Evolutionary conservation across 23 red algal species (phyloP).

Genomic region (Gracilaria caudata): DNA sequence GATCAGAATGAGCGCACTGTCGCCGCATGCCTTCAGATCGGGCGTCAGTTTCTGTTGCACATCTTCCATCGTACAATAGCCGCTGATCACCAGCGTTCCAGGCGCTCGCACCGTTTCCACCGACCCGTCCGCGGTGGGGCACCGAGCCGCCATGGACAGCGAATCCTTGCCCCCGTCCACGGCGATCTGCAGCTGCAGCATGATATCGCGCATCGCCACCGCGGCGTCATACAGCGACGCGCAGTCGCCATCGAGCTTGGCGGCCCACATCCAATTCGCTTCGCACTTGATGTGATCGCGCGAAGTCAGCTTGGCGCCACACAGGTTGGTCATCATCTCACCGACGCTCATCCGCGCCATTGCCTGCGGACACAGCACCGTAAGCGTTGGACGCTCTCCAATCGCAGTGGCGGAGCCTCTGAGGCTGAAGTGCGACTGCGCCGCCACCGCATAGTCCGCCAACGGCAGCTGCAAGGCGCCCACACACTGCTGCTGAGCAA

Average conservation of each 20-base stretch:
- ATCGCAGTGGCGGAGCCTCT: conserved; percentile 83
- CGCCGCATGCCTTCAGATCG: conserved; percentile 83
- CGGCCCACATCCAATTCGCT: conserved; percentile 99
- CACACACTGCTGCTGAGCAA: conserved; percentile 97
- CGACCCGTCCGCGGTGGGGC: conserved; percentile 58
- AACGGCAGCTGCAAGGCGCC: conserved; percentile 97
- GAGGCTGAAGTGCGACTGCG: conserved; percentile 64
- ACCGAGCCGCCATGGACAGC: conserved; percentile 93
- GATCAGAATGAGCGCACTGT: conserved; percentile 66
- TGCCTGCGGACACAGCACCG: conserved; percentile 76
- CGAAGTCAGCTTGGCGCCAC: conserved; percentile 61
- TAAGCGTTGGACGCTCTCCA: conserved; percentile 82
- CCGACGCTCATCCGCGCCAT: conserved; percentile 98
- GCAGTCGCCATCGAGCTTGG: conserved; percentile 87
- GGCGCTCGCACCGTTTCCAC: conserved; percentile 91
- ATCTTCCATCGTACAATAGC: conserved; percentile 86
- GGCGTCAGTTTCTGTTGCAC: conserved; percentile 77
- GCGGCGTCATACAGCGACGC: conserved; percentile 91
- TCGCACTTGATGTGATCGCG: conserved; percentile 94
- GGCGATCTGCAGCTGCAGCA: conserved; percentile 85
- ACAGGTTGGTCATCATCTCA: conserved; percentile 99
- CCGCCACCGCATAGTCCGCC: conserved; percentile 83
- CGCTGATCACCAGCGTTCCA: conserved; percentile 89
- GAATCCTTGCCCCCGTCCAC: conserved; percentile 99
- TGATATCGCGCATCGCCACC: conserved; percentile 74